Evolutionary conservation across 495 filamentous ascomycete genomes (phyloP).

Genomic region (Podospora comata): DNA sequence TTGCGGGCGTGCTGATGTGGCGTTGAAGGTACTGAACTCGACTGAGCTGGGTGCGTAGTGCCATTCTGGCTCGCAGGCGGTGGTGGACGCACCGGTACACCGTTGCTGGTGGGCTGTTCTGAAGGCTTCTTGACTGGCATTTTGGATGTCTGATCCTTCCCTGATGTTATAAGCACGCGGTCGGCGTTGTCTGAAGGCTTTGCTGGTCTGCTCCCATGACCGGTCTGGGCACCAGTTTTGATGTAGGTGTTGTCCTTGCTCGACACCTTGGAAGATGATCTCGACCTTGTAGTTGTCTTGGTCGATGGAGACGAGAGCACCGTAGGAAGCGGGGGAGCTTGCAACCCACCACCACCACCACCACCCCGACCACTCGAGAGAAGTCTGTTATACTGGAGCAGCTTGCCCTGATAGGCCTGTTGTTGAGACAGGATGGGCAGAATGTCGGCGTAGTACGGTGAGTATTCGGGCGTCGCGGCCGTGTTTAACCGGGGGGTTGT

Average conservation of each 20-base stretch:
- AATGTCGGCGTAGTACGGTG: constrained; percentile 38
- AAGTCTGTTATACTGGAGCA: constrained; percentile 55
- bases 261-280: constrained; percentile 52
- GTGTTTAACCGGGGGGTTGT: constrained; percentile 27
- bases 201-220: constrained; percentile 58
- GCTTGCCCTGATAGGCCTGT: constrained; percentile 51
- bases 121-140: constrained; percentile 48
- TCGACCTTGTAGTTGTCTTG: constrained; percentile 47
- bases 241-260: constrained; percentile 45
- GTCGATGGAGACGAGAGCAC: constrained; percentile 45
- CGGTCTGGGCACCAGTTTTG: constrained; percentile 43
- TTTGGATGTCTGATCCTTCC: constrained; percentile 45
- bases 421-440: constrained; percentile 51
- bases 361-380: constrained; percentile 49
- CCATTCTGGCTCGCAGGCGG: constrained; percentile 32
- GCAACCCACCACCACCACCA: constrained; percentile 39
- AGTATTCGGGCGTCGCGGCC: constrained; percentile 25
- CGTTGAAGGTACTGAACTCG: constrained; percentile 90
- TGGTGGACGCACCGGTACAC: constrained; percentile 34
- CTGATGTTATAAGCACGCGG: constrained; percentile 52
- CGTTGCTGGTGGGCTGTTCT: constrained; percentile 30
- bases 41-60: constrained; percentile 55
- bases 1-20: constrained; percentile 85
- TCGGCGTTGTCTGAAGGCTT: constrained; percentile 50
- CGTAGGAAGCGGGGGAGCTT: constrained; percentile 46